Base-by-base conservation (phyloP, 176 grass and related monocot species). In the Oryza brachyantha region DNA sequence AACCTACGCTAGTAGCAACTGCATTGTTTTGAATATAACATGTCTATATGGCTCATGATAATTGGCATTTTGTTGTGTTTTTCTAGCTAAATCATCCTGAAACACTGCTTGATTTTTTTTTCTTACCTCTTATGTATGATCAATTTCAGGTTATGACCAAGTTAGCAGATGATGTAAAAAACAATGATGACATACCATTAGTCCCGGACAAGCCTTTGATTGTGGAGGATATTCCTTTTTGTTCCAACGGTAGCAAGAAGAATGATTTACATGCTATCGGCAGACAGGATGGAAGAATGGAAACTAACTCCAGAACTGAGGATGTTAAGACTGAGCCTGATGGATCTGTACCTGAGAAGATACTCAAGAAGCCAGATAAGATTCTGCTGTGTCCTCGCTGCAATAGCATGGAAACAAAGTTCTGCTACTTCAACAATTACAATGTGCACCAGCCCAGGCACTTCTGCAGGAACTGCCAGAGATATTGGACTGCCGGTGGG, bases 391-490 rank as follows among this genome's bases (percentile, higher is more conserved):
- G 90, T 54, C 87, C 96, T 79, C 96, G 92, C 24, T 98, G 96
- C 70, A 85, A 90, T 57, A 98, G 92, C 77, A 95, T 87, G 90
- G 88, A 94, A 43, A 98, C 92, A 26, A 98, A 98, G 79, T 97
- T 97, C 50, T 92, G 95, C 87, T 97, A 94, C 75, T 97, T 92
- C 64, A 97, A 97, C 77, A 94, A 98, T 60, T 92, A 94, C 83
- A 98, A 90, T 31, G 83, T 88, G 52, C 92, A 94, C 59, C 92
- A 98, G 76, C 95, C 95, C 29, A 91, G 95, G 70, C 95, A 98
- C 84, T 92, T 81, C 61, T 98, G 92, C 46, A 82, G 89, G 67
- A 90, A 85, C 72, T 98, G 96, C 67, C 86, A 93, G 84, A 92
- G 92, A 48, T 95, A 91, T 77, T 98, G 90, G 96, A 98, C 90